Evolutionary conservation across 139 green algal genomes (phyloP), one percentile per base, ranked within the genome.

Genomic region (Yamagishiella unicocca): DNA sequence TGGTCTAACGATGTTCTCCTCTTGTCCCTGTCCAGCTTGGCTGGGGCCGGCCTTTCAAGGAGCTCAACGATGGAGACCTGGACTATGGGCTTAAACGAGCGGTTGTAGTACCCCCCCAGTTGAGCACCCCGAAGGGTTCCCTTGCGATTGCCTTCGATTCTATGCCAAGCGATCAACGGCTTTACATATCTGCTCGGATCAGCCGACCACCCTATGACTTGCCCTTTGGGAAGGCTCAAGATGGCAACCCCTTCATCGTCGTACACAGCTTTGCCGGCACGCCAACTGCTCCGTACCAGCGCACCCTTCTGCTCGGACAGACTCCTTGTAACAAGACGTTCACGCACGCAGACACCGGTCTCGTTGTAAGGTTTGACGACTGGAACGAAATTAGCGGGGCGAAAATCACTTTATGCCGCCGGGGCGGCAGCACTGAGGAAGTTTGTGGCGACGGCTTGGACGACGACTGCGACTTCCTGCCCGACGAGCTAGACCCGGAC

Each of bases 391-490:
- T 17, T 3, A 17, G 1, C 42, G 61, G 62, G 22, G 79, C 79
- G 19, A 3, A n/a, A 5, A 27, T 31, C 0, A 67, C 7, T 12
- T 12, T 85, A 0, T 85, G 79, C 79, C 79, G 79, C 21, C 62
- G 62, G 9, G 1, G 8, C 12, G 42, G 4, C 0, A 29, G 42
- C 19, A 53, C 17, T 0, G 79, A 85, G 42, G 14, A 53, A 42
- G 8, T 37, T 7, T 85, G 79, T 33, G 61, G 61, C 43, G 79
- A 85, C 62, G 62, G n/a, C 43, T 2, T 67, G 17, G 79, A 85
- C 27, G 79, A 85, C 33, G 79, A 85, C 43, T 85, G 79, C 79
- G 79, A 85, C 43, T 53, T 53, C 22, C 17, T 85, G n/a, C 4
- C 29, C 2, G 79, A 85, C 33, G 62, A 17, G 6, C 1, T 22